Evolutionary conservation across 1,284 basidiomycete species (phyloP), one percentile per base, ranked within the genome.

Genomic region (Cryptococcus amylolentus): DNA sequence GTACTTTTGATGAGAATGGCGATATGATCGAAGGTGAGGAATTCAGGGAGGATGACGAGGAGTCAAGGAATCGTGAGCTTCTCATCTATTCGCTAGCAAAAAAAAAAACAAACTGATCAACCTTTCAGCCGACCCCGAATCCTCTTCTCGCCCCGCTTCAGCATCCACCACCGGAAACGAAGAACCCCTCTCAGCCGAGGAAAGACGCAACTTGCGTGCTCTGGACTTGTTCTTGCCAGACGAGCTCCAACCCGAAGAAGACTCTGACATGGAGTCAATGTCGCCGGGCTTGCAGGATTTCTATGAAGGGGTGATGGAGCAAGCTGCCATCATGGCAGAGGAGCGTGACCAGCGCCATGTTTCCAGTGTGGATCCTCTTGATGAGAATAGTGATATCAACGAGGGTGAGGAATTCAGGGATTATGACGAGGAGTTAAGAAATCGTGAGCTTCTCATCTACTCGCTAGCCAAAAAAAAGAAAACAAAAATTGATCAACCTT

Each of bases 41-140:
- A 8, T 55, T 58, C n/a, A 51, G 61, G 27, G 41, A 46, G n/a
- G 53, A 58, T 20, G 54, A 56, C n/a, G 52, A 57, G 20, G 50
- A 51, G 7, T 23, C 18, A 12, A 31, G 31, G 28, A 9, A 31
- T 31, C 28, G 28, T 31, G 28, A 31, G 28, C 28, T 31, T 26
- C 31, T 46, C 26, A 46, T 46, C 14, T 18, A 37, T 28, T 44
- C 5, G 20, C 51, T n/a, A 5, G 2, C 23, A n/a, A 39, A 38
- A 9, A 8, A 8, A 49, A 49, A 20, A 37, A 26, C 49, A 37
- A 35, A 20, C 28, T 31, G 9, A 31, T 9, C 28, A n/a, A 31
- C 28, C 28, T 31, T 10, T 2, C 31, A 35, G 10, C 6, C 31
- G 7, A 8, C 31, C 31, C 31, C 31, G 31, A 6, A 7, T 35